Evolutionary conservation across 192 early-diverging fungal species (phyloP), one percentile per base, ranked within the genome.

Genomic region (Coemansia biformis): DNA sequence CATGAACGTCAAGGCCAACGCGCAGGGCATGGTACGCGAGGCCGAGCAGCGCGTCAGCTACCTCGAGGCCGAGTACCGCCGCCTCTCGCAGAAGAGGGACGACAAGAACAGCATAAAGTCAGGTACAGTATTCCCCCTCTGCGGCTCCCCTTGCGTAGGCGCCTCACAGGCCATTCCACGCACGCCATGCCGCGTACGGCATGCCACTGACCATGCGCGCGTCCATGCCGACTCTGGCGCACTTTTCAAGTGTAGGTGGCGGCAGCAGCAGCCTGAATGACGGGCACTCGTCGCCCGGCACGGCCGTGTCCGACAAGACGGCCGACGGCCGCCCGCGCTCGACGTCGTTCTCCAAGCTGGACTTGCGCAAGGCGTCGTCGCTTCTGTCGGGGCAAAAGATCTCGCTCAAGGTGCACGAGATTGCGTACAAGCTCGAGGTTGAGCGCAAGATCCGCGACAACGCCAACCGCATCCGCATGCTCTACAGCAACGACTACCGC

Each of bases 361-460:
- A 87, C 53, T 59, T 86, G 52, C 71, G 83, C 29, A 87, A 83
- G 59, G 77, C 81, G 5, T 77, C 79, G n/a, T 80, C 83, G 13
- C 75, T 79, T 12, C 64, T 84, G 60, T 82, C 81, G 6, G 78
- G 63, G n/a, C 79, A 82, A 36, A 84, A 85, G 68, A 79, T 88
- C 32, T 83, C 85, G 30, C 69, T 86, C 59, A 92, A 91, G 66
- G 76, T 97, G 16, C 80, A 83, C 29, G 91, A 95, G 66, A 78
- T 94, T 24, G 83, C 84, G 29, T 86, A 82, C 57, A 96, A 96
- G 71, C 81, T 98, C 13, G 88, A 93, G 43, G 85, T 98, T 16
- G 96, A 99, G 75, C 84, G 79, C 55, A 93, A 93, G 69, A 83
- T 99, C n/a, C 78, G 84, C 52, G 86, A 71, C 38, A 66, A 60